These are phyloP conservation scores for Cornus kousa DNA, from an alignment of 148 eudicot species.

Conservation along the genomic window DNA sequence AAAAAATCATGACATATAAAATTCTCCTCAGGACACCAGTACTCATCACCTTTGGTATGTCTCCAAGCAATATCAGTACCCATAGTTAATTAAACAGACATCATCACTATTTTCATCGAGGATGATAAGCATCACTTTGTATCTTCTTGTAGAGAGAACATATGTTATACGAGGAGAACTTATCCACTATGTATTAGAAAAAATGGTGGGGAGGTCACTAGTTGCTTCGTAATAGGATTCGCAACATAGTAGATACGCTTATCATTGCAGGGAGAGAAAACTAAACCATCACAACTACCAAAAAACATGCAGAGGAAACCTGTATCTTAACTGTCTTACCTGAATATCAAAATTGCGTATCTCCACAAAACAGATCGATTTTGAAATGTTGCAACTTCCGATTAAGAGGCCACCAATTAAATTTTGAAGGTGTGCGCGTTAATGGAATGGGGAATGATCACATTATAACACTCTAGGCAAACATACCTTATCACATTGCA, in stretches of 20 bases:
- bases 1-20: no score
- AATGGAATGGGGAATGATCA: conserved; percentile 2
- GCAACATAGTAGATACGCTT: neutral
- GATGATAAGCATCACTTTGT: neutral
- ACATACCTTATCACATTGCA: neutral
- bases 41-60: no score
- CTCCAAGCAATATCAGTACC: no score
- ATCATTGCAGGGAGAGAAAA: neutral
- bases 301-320: neutral
- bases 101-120: neutral
- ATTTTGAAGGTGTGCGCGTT: neutral
- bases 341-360: neutral
- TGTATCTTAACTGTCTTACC: neutral
- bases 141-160: neutral
- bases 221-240: conserved; percentile 4
- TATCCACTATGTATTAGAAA: no score
- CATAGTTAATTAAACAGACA: neutral
- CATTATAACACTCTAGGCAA: neutral
- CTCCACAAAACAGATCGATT: neutral
- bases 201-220: neutral
- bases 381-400: neutral
- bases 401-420: neutral
- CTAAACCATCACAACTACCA: conserved; percentile 13
- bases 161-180: neutral
- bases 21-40: no score